phyloP scores from a whole-genome alignment of 352 stramenopile genomes.

The Phytophthora nicotianae region DNA sequence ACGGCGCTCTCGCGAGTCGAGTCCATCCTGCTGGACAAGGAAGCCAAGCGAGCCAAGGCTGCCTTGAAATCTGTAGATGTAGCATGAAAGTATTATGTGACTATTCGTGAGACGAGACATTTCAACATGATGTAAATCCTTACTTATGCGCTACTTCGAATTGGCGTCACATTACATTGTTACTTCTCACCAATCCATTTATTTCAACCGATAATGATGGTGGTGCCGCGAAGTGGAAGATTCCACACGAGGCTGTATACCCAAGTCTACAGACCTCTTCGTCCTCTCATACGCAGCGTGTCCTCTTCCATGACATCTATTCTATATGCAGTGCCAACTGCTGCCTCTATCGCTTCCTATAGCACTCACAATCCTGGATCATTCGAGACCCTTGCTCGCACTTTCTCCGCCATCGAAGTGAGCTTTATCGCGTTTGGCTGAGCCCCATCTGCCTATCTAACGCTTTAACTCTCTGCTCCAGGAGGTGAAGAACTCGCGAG shows the following conservation, averaged over 20 bases:
- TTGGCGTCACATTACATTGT: background rate
- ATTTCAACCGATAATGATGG: conserved; percentile 14
- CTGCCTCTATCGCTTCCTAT: background rate
- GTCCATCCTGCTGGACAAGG: conserved; percentile 52
- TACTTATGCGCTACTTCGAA: conserved; percentile 9
- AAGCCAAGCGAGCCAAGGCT: conserved; percentile 3
- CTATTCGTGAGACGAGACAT: conserved; percentile 3
- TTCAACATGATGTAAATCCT: conserved; percentile 6
- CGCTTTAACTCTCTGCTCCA: conserved; percentile 13
- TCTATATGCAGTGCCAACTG: conserved; percentile 5
- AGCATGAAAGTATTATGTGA: conserved; percentile 6
- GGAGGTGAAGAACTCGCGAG: conserved; percentile 60
- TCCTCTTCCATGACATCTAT: conserved; percentile 10
- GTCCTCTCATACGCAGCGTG: background rate
- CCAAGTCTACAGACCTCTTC: background rate
- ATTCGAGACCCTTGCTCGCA: conserved; percentile 52
- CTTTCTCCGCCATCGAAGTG: conserved; percentile 64
- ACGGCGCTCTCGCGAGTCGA: conserved; percentile 75
- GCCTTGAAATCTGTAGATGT: conserved; percentile 2
- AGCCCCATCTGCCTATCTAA: background rate
- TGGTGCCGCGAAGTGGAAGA: conserved; percentile 8
- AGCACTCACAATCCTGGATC: conserved; percentile 16
- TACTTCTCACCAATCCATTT: background rate
- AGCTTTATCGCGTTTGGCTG: background rate
- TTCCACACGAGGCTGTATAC: conserved; percentile 1